Evolutionary conservation across 1,284 basidiomycete species (phyloP), one percentile per base, ranked within the genome.

Genomic region (Naganishia liquefaciens): DNA sequence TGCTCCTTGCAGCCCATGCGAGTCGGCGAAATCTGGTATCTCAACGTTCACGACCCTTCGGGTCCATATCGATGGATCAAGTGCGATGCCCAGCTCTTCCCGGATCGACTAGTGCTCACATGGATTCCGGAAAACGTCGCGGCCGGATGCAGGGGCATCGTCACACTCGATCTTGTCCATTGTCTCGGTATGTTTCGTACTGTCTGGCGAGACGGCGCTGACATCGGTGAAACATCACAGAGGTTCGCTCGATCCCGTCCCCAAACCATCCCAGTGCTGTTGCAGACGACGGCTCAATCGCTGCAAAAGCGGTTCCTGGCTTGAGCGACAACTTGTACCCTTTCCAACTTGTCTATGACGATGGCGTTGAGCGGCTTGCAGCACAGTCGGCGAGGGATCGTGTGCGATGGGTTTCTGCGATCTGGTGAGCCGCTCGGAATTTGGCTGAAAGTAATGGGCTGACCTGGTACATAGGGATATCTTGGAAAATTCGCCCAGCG

Each of bases 281-380:
- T 44, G 89, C 90, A 65, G 91, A 94, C 74, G 86, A 93, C 3
- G 91, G 91, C 0, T 90, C 89, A 4, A 81, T 88, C 28, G 89
- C 91, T 6, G 91, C 90, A 1, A 81, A 82, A 57, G 76, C 83
- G 65, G 89, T 87, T 71, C 82, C 81, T 19, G 75, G 84, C 3
- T 71, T 85, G 61, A 82, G 88, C 75, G 87, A 91, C 68, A 82
- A 85, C 63, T 75, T 94, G 7, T 90, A 90, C 62, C 91, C 91
- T 0, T 93, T 94, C 79, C 90, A 92, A 73, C 83, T 94, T 10
- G 76, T 91, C 39, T 94, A 94, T 73, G 84, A 84, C 21, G 92
- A 94, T 75, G 91, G 91, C 3, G 86, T 90, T 1, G 92, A 94
- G 75, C 80, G 91, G 13, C 75, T 94, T 13, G 91, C 87, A 0